Percentiles rank a stretch among this genome's conserved stretches.
Conservation (phyloP, 139 green algal genomes). For the Eudorina sp. region DNA sequence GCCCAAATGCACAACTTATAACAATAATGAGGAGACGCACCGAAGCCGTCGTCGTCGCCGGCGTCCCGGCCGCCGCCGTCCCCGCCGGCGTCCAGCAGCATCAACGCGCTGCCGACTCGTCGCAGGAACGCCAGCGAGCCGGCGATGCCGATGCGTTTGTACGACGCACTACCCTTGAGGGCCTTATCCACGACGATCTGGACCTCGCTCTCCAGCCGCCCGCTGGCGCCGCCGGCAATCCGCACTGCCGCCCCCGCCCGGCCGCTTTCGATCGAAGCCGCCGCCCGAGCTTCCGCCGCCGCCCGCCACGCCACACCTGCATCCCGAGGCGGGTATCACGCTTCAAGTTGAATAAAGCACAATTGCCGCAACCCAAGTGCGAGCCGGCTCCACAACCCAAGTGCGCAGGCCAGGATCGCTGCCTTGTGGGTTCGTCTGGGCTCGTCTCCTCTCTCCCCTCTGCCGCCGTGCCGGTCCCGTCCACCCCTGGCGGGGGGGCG, state of each 20-base stretch:
- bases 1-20: too few species aligned
- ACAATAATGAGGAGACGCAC: too few species aligned
- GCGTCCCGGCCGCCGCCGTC: background rate
- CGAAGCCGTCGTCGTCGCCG: background rate
- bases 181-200: conserved; percentile 60
- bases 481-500: too few species aligned
- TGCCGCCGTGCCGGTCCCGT: too few species aligned
- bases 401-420: too few species aligned
- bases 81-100: conserved; percentile 1
- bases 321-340: too few species aligned
- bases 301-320: conserved; percentile 33
- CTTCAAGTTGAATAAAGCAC: too few species aligned
- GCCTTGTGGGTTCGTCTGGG: too few species aligned
- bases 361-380: too few species aligned
- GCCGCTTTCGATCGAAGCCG: too few species aligned
- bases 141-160: conserved; percentile 62
- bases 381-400: too few species aligned
- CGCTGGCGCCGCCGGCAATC: background rate
- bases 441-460: too few species aligned
- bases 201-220: conserved; percentile 58
- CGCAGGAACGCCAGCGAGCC: conserved; percentile 53
- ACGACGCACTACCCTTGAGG: conserved; percentile 38
- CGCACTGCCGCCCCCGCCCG: background rate
- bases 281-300: background rate
- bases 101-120: background rate